Evolutionary conservation across 495 filamentous ascomycete species (phyloP).

Genomic region (Penicillium cataractarum): DNA sequence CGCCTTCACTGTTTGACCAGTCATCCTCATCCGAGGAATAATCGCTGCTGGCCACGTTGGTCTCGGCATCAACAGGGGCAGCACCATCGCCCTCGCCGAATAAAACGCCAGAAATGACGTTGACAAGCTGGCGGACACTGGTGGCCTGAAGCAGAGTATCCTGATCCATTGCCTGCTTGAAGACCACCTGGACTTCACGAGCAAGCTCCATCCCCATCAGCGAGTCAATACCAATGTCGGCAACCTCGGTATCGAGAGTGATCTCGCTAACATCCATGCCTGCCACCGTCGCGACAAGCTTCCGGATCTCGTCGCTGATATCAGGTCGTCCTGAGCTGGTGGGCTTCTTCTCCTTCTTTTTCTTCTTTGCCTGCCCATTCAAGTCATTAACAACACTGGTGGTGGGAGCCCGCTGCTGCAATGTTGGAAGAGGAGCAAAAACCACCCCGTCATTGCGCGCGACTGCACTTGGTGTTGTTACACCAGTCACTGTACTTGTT

Average conservation of each 20-base stretch:
- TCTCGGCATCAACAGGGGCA: not conserved
- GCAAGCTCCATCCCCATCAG: slow-evolving; percentile 55
- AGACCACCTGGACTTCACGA: slow-evolving; percentile 42
- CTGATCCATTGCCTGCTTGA: slow-evolving; percentile 36
- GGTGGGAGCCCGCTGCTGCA: not conserved
- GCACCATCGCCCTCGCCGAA: not conserved
- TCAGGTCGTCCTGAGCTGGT: not conserved
- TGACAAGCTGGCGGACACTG: slow-evolving; percentile 5
- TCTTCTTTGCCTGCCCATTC: not conserved
- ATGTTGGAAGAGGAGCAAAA: not conserved
- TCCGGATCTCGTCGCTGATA: not conserved
- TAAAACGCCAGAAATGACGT: not conserved
- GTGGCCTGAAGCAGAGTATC: slow-evolving; percentile 34
- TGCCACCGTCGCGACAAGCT: not conserved
- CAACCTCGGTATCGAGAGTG: slow-evolving; percentile 29
- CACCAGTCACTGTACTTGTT: not conserved
- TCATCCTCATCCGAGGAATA: not conserved
- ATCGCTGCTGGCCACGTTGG: not conserved
- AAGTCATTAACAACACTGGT: not conserved
- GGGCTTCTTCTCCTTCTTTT: not conserved
- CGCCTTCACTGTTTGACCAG: slow-evolving; percentile 1
- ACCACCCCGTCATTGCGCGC: not conserved
- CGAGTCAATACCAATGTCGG: slow-evolving; percentile 56
- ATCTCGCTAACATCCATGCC: not conserved
- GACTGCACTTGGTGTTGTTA: not conserved